These are phyloP conservation scores for Mortierella claussenii DNA, from an alignment of 192 early-diverging fungal species.

Conservation along the genomic window DNA sequence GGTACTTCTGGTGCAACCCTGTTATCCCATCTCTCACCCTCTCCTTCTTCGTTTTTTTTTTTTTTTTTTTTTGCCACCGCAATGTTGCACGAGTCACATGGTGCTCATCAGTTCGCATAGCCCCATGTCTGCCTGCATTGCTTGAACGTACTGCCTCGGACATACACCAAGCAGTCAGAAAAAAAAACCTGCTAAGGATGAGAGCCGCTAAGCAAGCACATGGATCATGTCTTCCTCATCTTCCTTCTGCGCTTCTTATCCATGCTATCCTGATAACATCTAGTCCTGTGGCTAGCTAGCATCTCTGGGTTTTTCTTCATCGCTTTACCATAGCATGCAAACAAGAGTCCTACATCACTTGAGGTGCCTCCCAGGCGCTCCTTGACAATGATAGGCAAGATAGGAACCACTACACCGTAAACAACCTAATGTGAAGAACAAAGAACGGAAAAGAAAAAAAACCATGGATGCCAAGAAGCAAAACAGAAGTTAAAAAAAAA, in stretches of 20 bases:
- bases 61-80: neutral
- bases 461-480: constrained; percentile 46
- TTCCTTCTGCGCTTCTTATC: too few relatives aligned
- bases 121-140: too few relatives aligned
- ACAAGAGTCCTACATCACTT: constrained; percentile 71
- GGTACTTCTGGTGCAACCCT: too few relatives aligned
- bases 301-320: neutral
- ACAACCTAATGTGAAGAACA: constrained; percentile 63
- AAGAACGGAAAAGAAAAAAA: neutral
- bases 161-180: too few relatives aligned
- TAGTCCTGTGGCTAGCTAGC: neutral
- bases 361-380: constrained; percentile 67
- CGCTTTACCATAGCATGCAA: constrained; percentile 77
- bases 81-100: constrained; percentile 14
- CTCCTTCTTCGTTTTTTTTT: neutral
- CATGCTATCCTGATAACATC: neutral
- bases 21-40: neutral
- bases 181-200: too few relatives aligned
- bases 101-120: too few relatives aligned
- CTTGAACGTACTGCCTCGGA: too few relatives aligned
- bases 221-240: neutral
- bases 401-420: constrained; percentile 78
- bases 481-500: neutral
- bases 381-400: constrained; percentile 73
- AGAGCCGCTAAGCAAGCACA: too few relatives aligned